Percentiles rank a stretch among this genome's conserved stretches.
phyloP scores from a whole-genome alignment of 163 green algal species.

The Volvox carteri region DNA sequence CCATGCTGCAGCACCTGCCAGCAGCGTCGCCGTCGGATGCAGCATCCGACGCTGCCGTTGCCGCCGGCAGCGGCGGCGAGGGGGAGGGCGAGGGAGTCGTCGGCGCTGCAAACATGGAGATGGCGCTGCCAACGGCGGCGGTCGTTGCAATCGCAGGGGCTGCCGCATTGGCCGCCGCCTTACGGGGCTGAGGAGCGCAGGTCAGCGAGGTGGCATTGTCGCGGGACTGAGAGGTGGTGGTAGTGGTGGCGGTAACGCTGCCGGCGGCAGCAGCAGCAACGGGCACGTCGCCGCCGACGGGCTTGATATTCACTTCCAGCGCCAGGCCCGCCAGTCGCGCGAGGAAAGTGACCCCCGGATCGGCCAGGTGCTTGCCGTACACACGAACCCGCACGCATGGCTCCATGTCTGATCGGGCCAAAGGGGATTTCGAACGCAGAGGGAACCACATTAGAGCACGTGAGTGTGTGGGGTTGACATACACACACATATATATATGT shows the following conservation, averaged over 20 bases:
- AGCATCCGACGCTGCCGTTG: not conserved
- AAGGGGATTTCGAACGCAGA: not conserved
- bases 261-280: not conserved
- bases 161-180: too few species aligned
- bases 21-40: too few species aligned
- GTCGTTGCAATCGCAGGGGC: too few species aligned
- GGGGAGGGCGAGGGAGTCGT: not conserved
- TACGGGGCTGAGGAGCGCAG: not conserved
- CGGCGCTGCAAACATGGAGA: not conserved
- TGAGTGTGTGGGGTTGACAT: too few species aligned
- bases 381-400: constrained; percentile 32
- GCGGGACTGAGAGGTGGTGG: not conserved
- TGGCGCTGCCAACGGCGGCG: not conserved
- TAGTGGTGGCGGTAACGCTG: not conserved
- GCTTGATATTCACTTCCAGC: constrained; percentile 18
- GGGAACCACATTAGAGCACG: too few species aligned
- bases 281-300: not conserved
- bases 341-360: constrained; percentile 39
- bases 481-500: not conserved
- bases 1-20: too few species aligned
- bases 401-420: constrained; percentile 27
- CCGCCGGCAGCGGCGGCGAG: not conserved
- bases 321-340: constrained; percentile 37
- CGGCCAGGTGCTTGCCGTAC: constrained; percentile 27
- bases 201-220: not conserved